phyloP scores from a whole-genome alignment of 176 grass and related monocot species.

The Oryza officinalis region DNA sequence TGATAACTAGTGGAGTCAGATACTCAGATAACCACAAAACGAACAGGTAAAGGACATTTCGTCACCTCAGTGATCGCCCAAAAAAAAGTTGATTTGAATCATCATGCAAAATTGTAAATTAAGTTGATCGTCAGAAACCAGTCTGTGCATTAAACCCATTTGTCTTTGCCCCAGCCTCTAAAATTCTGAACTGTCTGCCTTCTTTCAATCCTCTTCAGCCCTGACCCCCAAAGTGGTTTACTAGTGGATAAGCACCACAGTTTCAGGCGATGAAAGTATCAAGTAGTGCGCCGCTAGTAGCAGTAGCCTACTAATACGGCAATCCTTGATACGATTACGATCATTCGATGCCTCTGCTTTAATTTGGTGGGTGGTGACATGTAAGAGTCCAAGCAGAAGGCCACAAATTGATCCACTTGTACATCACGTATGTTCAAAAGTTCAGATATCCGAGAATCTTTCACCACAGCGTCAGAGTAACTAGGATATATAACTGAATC shows the following conservation, averaged over 20 bases:
- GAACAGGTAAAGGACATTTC: not conserved
- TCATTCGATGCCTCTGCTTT: not conserved
- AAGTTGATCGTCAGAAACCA: not conserved
- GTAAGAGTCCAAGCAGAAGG: not conserved
- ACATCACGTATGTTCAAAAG: not conserved
- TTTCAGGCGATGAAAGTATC: not conserved
- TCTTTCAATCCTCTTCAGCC: not conserved
- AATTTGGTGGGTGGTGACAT: slow-evolving; percentile 8
- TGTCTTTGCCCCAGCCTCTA: not conserved
- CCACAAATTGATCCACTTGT: not conserved
- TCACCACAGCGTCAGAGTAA: not conserved
- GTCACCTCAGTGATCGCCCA: not conserved
- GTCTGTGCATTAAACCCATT: not conserved
- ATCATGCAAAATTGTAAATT: not conserved
- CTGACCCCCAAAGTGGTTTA: not conserved
- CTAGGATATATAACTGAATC: not conserved
- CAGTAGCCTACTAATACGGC: not conserved
- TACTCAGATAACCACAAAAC: not conserved
- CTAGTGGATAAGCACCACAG: not conserved
- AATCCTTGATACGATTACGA: not conserved
- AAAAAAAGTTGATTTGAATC: not conserved
- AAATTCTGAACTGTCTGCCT: not conserved
- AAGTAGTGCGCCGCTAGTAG: not conserved
- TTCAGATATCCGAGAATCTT: slow-evolving; percentile 2
- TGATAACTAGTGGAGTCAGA: not conserved